Conservation (phyloP, 2,329 filamentous ascomycete genomes). For the Alternaria conjuncta region DNA sequence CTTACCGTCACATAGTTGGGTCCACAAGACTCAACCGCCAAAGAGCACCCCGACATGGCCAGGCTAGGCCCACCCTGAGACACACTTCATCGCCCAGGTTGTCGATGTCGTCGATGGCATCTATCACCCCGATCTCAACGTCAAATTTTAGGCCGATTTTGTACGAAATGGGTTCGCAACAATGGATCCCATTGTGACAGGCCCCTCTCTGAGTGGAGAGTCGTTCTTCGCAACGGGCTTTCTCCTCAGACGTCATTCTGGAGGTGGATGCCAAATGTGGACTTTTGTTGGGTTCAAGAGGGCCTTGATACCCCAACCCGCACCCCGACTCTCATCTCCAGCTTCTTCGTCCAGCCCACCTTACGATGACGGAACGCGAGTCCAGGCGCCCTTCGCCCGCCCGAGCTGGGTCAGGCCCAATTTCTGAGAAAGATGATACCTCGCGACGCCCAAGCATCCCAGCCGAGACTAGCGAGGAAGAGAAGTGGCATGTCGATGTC, state of each 20-base stretch:
- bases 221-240: neutral
- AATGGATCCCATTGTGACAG: slow-evolving; percentile 3
- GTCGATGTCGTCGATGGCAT: slow-evolving; percentile 17
- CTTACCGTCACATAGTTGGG: slow-evolving; percentile 14
- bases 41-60: slow-evolving; percentile 2
- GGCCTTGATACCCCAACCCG: slow-evolving; percentile 7
- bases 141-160: slow-evolving; percentile 5
- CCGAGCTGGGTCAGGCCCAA: slow-evolving; percentile 1
- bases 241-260: slow-evolving; percentile 10
- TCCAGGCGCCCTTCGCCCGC: slow-evolving; percentile 13
- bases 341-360: neutral
- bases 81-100: neutral
- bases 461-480: slow-evolving; percentile 17
- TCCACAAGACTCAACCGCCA: slow-evolving; percentile 4
- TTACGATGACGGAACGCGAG: slow-evolving; percentile 12
- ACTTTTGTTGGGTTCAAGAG: slow-evolving; percentile 13
- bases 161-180: neutral
- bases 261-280: slow-evolving; percentile 1
- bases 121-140: slow-evolving; percentile 7
- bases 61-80: slow-evolving; percentile 12
- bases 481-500: slow-evolving; percentile 11
- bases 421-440: slow-evolving; percentile 7
- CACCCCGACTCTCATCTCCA: slow-evolving; percentile 11
- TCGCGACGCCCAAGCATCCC: slow-evolving; percentile 3
- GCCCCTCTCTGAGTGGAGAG: slow-evolving; percentile 5